phyloP scores from a whole-genome alignment of 2,329 filamentous ascomycete species.

The Pseudocercospora eumusae region DNA sequence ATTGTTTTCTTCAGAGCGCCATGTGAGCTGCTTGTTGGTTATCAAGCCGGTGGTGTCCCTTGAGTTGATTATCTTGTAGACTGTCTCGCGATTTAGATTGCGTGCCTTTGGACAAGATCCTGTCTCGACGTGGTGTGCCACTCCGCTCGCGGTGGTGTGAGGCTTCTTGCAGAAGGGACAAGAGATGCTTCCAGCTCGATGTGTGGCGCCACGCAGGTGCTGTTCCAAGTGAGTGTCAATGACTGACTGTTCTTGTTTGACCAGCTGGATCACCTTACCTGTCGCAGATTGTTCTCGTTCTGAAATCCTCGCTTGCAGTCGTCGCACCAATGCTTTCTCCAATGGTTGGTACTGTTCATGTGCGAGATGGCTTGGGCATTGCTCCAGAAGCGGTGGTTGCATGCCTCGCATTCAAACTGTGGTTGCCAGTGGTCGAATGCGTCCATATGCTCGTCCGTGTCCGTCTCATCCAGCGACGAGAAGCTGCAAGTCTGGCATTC shows the following conservation, averaged over 20 bases:
- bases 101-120: conserved; percentile 54
- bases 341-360: conserved; percentile 37
- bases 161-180: conserved; percentile 59
- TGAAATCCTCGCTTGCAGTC: conserved; percentile 38
- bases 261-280: conserved; percentile 16
- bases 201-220: conserved; percentile 58
- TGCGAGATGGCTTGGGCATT: conserved; percentile 30
- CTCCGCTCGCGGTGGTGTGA: conserved; percentile 56
- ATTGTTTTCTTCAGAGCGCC: conserved; percentile 40
- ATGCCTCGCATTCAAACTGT: conserved; percentile 36
- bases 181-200: conserved; percentile 48
- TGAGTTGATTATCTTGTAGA: conserved; percentile 50
- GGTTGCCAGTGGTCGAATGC: conserved; percentile 33
- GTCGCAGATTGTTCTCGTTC: conserved; percentile 38
- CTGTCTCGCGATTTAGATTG: conserved; percentile 50
- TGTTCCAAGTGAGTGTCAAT: conserved; percentile 34
- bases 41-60: conserved; percentile 54
- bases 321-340: conserved; percentile 35
- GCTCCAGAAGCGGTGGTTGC: conserved; percentile 29
- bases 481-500: conserved; percentile 37
- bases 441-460: not conserved
- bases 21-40: conserved; percentile 55
- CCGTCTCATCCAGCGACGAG: not conserved
- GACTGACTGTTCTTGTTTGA: not conserved
- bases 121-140: conserved; percentile 59